Conservation (phyloP, 2,329 filamentous ascomycete species). For the Botryotinia narcissicola region DNA sequence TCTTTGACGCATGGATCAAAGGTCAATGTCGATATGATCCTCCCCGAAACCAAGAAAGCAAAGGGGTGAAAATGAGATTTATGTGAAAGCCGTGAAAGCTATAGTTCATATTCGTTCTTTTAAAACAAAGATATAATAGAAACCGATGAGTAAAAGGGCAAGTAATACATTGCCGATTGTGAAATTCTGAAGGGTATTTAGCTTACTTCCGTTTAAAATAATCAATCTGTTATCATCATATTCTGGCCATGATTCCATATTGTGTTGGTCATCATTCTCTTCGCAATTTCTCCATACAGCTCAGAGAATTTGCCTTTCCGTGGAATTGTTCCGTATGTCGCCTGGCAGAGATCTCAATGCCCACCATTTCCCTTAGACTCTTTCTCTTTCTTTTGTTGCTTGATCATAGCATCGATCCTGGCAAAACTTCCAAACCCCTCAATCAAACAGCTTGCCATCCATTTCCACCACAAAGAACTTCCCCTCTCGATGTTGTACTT, state of each 20-base stretch:
- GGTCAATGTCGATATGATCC: background rate
- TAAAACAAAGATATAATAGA: background rate
- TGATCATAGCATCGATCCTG: constrained; percentile 52
- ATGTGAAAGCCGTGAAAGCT: too few relatives aligned
- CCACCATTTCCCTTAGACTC: constrained; percentile 29
- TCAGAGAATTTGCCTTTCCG: background rate
- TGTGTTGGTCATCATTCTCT: background rate
- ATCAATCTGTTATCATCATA: background rate
- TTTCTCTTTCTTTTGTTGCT: constrained; percentile 44
- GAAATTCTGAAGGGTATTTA: background rate
- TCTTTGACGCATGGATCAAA: background rate
- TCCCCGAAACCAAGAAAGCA: background rate
- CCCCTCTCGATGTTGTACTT: constrained; percentile 49
- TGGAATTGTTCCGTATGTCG: background rate
- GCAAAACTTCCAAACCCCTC: constrained; percentile 53
- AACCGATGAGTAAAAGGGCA: background rate
- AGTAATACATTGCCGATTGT: background rate
- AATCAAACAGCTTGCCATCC: constrained; percentile 52
- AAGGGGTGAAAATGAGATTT: background rate
- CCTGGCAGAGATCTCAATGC: background rate
- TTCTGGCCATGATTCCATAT: background rate
- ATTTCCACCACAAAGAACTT: constrained; percentile 50
- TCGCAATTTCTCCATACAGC: background rate
- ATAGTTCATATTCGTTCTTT: background rate
- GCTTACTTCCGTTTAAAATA: background rate